phyloP scores from a whole-genome alignment of 169 alveolate genomes.

The Cryptosporidium ryanae region DNA sequence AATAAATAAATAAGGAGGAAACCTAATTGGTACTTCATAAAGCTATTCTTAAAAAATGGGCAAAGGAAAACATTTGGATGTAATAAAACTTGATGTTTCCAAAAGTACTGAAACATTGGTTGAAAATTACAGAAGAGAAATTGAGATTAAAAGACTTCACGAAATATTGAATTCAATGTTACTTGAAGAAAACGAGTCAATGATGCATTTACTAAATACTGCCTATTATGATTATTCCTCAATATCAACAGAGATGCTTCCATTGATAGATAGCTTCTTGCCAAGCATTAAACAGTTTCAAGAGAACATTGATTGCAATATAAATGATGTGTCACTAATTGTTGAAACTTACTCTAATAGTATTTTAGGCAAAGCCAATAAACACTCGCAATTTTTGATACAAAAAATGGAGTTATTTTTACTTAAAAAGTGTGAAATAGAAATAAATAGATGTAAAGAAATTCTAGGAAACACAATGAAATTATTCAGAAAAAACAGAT shows the following conservation, averaged over 20 bases:
- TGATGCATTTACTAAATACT: slow-evolving; percentile 7
- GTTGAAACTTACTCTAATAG: slow-evolving; percentile 21
- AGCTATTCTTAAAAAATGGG: neutral
- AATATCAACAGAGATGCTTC: slow-evolving; percentile 55
- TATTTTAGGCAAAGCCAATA: slow-evolving; percentile 8
- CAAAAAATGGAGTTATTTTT: slow-evolving; percentile 16
- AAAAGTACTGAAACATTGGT: slow-evolving; percentile 37
- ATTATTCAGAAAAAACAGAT: slow-evolving; percentile 14
- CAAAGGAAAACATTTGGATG: neutral
- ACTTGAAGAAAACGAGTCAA: slow-evolving; percentile 46
- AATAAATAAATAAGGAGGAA: too few relatives aligned
- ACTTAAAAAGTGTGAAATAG: neutral
- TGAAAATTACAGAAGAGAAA: slow-evolving; percentile 54
- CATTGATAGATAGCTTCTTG: slow-evolving; percentile 49
- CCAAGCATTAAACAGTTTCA: slow-evolving; percentile 54
- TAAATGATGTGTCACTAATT: slow-evolving; percentile 11
- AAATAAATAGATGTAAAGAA: slow-evolving; percentile 24
- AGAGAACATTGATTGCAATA: slow-evolving; percentile 29
- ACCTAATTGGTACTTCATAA: neutral
- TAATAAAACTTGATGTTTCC: slow-evolving; percentile 30
- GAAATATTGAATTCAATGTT: slow-evolving; percentile 39
- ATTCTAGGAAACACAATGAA: neutral
- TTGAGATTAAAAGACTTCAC: slow-evolving; percentile 55
- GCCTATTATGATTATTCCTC: slow-evolving; percentile 45
- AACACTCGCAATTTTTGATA: slow-evolving; percentile 1